Evolutionary conservation across 345 rosid genomes (phyloP).

Genomic region (Sonneratia alba): DNA sequence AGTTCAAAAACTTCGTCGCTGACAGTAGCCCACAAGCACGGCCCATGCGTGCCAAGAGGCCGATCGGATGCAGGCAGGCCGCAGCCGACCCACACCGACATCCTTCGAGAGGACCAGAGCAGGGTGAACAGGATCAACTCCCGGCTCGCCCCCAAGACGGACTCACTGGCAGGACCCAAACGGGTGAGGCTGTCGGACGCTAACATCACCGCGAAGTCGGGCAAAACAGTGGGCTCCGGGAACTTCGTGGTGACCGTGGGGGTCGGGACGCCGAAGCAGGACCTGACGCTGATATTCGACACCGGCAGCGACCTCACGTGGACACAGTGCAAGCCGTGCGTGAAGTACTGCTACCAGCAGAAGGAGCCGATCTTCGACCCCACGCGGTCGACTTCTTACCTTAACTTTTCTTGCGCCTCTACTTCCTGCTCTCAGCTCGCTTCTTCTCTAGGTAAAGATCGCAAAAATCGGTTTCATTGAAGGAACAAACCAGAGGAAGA

Average conservation of each 20-base stretch:
- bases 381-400: slow-evolving; percentile 37
- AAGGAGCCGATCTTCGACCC: slow-evolving; percentile 46
- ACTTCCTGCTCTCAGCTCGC: slow-evolving; percentile 31
- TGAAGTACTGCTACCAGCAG: slow-evolving; percentile 36
- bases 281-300: slow-evolving; percentile 41
- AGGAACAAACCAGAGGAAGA: not conserved
- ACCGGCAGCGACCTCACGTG: slow-evolving; percentile 71
- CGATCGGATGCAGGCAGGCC: slow-evolving; percentile 4
- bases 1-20: slow-evolving; percentile 27
- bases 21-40: slow-evolving; percentile 53
- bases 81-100: slow-evolving; percentile 26
- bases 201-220: slow-evolving; percentile 50
- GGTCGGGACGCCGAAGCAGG: slow-evolving; percentile 47
- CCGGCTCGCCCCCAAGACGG: slow-evolving; percentile 18
- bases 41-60: slow-evolving; percentile 42
- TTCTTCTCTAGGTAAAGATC: slow-evolving; percentile 39
- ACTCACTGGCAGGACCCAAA: not conserved
- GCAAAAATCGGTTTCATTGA: not conserved
- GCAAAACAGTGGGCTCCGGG: slow-evolving; percentile 39
- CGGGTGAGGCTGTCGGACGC: slow-evolving; percentile 7
- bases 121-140: slow-evolving; percentile 57
- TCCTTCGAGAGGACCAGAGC: slow-evolving; percentile 50
- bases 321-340: slow-evolving; percentile 59
- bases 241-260: slow-evolving; percentile 50
- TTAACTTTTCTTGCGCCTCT: slow-evolving; percentile 50